phyloP scores from a whole-genome alignment of 2,329 filamentous ascomycete species.

The Aspergillus pseudoglaucus region DNA sequence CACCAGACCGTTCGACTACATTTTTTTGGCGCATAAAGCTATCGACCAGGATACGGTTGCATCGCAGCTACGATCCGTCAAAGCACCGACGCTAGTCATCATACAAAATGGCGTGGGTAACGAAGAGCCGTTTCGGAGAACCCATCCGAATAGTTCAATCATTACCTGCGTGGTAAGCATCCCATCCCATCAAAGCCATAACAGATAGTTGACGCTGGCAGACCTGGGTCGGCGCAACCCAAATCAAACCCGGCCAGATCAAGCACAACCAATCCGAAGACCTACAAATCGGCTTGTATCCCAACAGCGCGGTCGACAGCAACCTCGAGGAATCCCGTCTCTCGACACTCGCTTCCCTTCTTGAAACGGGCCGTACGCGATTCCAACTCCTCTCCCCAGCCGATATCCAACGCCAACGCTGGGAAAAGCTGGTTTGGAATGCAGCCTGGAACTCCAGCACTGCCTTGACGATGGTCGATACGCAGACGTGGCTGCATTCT shows the following conservation, averaged over 20 bases:
- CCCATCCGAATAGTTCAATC: conserved; percentile 26
- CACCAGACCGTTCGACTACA: conserved; percentile 25
- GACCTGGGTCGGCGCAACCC: conserved; percentile 46
- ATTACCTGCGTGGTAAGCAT: conserved; percentile 39
- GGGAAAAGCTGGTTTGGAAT: conserved; percentile 41
- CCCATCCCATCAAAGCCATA: background rate
- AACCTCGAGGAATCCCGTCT: conserved; percentile 34
- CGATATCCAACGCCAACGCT: conserved; percentile 33
- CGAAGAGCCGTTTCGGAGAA: conserved; percentile 32
- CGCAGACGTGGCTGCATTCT: conserved; percentile 37
- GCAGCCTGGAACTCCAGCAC: conserved; percentile 39
- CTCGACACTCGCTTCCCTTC: conserved; percentile 34
- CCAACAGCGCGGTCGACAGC: conserved; percentile 27
- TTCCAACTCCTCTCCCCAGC: conserved; percentile 19
- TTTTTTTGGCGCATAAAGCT: conserved; percentile 37
- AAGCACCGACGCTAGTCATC: conserved; percentile 36
- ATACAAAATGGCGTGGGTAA: conserved; percentile 40
- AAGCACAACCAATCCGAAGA: conserved; percentile 49
- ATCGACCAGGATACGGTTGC: conserved; percentile 37
- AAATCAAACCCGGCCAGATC: conserved; percentile 45
- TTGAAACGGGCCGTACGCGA: conserved; percentile 38
- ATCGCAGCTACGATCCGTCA: conserved; percentile 25
- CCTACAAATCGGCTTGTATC: conserved; percentile 50
- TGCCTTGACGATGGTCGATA: conserved; percentile 37
- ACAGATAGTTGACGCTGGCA: conserved; percentile 1